Percentiles rank a stretch among this genome's conserved stretches.
These are phyloP conservation scores for Beauveria caledonica DNA, from an alignment of 2,329 filamentous ascomycete genomes.

Conservation along the genomic window DNA sequence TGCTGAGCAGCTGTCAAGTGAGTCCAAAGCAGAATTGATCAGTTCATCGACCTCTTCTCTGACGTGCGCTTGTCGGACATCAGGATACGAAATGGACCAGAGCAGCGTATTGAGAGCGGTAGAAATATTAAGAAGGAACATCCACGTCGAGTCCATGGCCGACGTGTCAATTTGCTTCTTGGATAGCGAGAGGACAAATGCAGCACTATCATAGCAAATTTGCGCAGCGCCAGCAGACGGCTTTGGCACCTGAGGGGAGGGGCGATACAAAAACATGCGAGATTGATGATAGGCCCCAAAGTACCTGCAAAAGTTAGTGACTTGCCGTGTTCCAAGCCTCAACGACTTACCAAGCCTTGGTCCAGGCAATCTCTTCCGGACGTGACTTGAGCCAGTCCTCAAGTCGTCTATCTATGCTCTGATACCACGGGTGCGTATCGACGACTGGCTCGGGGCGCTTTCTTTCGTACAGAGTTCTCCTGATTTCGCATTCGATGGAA, in stretches of 20 bases:
- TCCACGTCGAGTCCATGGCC: slow-evolving; percentile 84
- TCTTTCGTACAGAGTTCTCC: slow-evolving; percentile 76
- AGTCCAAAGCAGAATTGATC: slow-evolving; percentile 66
- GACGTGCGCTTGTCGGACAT: slow-evolving; percentile 65
- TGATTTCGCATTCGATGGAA: slow-evolving; percentile 77
- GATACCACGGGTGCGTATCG: slow-evolving; percentile 82
- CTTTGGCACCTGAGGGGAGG: slow-evolving; percentile 83
- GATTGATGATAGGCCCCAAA: slow-evolving; percentile 72
- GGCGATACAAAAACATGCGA: slow-evolving; percentile 79
- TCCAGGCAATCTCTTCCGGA: slow-evolving; percentile 63
- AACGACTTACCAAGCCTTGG: slow-evolving; percentile 64
- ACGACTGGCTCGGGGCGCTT: slow-evolving; percentile 68
- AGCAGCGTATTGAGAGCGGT: slow-evolving; percentile 87
- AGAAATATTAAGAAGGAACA: slow-evolving; percentile 82
- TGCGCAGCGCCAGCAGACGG: slow-evolving; percentile 72
- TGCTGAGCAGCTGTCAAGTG: slow-evolving; percentile 71
- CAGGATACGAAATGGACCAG: slow-evolving; percentile 83
- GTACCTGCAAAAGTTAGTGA: slow-evolving; percentile 40
- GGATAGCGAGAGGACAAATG: slow-evolving; percentile 74
- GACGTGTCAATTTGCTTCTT: slow-evolving; percentile 69
- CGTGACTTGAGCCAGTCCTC: slow-evolving; percentile 68
- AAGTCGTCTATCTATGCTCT: slow-evolving; percentile 68
- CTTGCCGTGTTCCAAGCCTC: not conserved
- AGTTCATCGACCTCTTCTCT: slow-evolving; percentile 70
- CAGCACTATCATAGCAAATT: slow-evolving; percentile 75